phyloP scores from a whole-genome alignment of 164 flowering plant genomes.

The Magnolia changhungtana region DNA sequence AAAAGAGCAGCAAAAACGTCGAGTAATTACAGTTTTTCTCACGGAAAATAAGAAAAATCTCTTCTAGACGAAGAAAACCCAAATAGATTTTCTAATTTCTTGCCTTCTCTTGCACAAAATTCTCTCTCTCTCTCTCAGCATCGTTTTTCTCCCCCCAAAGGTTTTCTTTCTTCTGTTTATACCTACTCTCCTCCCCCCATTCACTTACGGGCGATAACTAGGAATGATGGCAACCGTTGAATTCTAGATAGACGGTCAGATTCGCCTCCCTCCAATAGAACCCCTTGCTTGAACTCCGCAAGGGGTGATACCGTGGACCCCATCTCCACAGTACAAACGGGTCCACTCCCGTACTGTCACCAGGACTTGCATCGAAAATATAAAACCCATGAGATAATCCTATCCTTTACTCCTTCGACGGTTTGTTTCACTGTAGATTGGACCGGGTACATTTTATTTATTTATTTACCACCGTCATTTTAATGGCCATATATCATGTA shows the following conservation, averaged over 20 bases:
- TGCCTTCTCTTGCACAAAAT: not conserved
- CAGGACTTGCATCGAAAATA: too few species aligned
- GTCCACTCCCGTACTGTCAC: too few species aligned
- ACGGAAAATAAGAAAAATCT: not conserved
- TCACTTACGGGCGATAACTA: not conserved
- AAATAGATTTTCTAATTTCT: not conserved
- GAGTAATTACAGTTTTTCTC: not conserved
- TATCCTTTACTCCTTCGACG: too few species aligned
- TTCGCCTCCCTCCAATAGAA: not conserved
- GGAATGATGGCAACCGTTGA: not conserved
- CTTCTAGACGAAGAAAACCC: not conserved
- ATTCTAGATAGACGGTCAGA: not conserved
- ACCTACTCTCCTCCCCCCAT: not conserved
- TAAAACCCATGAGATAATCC: too few species aligned
- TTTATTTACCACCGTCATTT: too few species aligned
- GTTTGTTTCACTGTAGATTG: too few species aligned
- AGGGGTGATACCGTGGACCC: too few species aligned
- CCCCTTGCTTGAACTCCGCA: not conserved
- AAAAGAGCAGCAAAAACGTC: not conserved
- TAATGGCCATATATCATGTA: too few species aligned
- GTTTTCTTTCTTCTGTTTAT: not conserved
- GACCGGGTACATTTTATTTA: too few species aligned
- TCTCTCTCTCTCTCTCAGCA: constrained; percentile 6
- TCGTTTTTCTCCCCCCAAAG: not conserved
- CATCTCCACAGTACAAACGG: too few species aligned